Evolutionary conservation across 306 rosid genomes (phyloP), one percentile per base, ranked within the genome.

Genomic region (Lotus japonicus): DNA sequence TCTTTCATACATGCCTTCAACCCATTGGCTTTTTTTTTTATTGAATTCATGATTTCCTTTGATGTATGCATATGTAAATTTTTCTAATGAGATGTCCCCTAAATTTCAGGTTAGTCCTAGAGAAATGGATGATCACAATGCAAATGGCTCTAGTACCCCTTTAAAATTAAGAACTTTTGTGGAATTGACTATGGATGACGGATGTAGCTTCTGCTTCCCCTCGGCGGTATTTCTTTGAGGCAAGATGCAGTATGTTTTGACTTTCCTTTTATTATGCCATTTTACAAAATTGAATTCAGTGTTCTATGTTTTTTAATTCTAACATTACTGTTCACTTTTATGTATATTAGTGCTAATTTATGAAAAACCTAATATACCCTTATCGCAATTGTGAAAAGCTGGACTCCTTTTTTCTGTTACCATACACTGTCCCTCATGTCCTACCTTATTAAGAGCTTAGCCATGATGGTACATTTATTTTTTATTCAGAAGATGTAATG

Each of bases 201-300:
- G n/a, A 94, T 81, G 80, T 94, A 49, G 88, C 90, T 49, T 94
- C 98, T 33, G 95, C 98, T 73, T 86, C 98, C 18, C 97, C 97
- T 41, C 83, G 98, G 26, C 98, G 90, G 56, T 90, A 90, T 56
- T 88, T 94, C 82, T 88, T 94, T 69, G 98, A 94, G 98, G 98
- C 85, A 88, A 88, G 96, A 83, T 74, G 64, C 78, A 73, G 64
- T 64, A 75, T 58, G 79, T 76, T 74, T 80, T 65, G 51, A 56
- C 71, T 48, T 43, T 68, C 73, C 73, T 45, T 23, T 78, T 70
- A 49, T 33, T 60, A 56, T 77, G 60, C 16, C 46, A 17, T 58
- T 63, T 41, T 52, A 33, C 7, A 5, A 21, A 19, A 50, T 69
- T 36, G 23, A 58, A 13, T 75, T 51, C 54, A 52, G 13, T n/a